Evolutionary conservation across 768 basidiomycete species (phyloP), one percentile per base, ranked within the genome.

Genomic region (Lactarius sp.): DNA sequence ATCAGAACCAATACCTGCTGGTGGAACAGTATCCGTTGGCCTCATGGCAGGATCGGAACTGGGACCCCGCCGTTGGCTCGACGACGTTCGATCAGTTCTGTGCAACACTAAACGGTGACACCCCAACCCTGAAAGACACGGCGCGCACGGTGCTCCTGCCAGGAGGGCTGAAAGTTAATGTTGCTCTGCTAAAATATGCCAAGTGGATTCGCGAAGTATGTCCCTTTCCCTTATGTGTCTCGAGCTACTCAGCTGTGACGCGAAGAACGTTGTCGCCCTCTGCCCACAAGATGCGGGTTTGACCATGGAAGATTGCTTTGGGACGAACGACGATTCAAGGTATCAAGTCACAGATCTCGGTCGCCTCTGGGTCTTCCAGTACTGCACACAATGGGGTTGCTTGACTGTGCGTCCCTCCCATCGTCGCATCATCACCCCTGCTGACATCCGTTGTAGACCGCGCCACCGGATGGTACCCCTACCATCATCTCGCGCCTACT

Each of bases 361-460:
- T 57, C 83, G 93, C 37, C 74, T 86, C 14, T 98, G 95, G 95
- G 69, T 78, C 6, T 97, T 94, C 80, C 95, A 93, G 76, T 90
- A 91, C 61, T 95, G 93, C 77, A 94, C 92, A 0, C 84, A 96
- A 70, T 98, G 96, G 96, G 96, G 94, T 2, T 99, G 92, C 74
- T 94, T 96, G 73, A 85, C 80, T 34, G 92, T 90, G 69, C 39
- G 83, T 62, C 27, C 56, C 55, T 50, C 20, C 31, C 31, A 37
- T 57, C 13, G 33, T 27, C 12, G 22, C 6, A 34, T n/a, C 12
- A 33, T 9, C 14, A n/a, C 9, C 8, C 14, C 9, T 36, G 8
- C 18, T 39, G 14, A 31, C 14, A 39, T 47, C 42, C 2, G 20
- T 18, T 20, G 1, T 59, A 92, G 89, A 86, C 87, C 13, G 82